phyloP scores from a whole-genome alignment of 371 early-diverging fungal species.

The Actinomortierella ambigua region DNA sequence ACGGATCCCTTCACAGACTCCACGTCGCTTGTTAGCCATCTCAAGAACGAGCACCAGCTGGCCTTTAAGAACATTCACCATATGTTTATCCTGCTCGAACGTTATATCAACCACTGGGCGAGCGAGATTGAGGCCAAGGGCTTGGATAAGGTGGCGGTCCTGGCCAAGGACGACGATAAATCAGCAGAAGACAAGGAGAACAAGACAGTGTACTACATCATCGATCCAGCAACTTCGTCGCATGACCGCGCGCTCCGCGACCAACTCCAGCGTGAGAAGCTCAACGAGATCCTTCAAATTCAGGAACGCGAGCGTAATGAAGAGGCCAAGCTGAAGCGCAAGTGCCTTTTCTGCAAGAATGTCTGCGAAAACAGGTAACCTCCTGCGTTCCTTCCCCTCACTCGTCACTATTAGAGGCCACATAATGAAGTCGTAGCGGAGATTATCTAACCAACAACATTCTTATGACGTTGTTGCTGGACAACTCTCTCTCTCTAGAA shows the following conservation, averaged over 20 bases:
- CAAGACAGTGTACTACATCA: slow-evolving; percentile 51
- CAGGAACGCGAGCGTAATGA: slow-evolving; percentile 83
- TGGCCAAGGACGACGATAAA: slow-evolving; percentile 26
- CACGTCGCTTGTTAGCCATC: slow-evolving; percentile 67
- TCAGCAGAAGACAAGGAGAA: slow-evolving; percentile 27
- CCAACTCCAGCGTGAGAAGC: slow-evolving; percentile 72
- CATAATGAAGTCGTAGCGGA: too few species aligned
- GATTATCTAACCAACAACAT: too few species aligned
- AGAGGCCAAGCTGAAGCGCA: slow-evolving; percentile 71
- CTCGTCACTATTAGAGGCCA: too few species aligned
- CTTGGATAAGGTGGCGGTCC: slow-evolving; percentile 38
- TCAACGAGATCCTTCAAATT: slow-evolving; percentile 76
- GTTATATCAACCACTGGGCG: slow-evolving; percentile 78
- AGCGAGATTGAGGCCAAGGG: slow-evolving; percentile 49
- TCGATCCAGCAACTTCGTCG: slow-evolving; percentile 64
- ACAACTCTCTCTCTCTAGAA: slow-evolving; percentile 30
- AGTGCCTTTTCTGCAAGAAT: slow-evolving; percentile 93
- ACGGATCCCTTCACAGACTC: slow-evolving; percentile 68
- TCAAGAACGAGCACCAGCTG: slow-evolving; percentile 69
- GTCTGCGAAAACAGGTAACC: slow-evolving; percentile 66
- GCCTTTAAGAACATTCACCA: slow-evolving; percentile 76
- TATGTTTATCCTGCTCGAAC: slow-evolving; percentile 80
- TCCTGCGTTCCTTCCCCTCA: neutral
- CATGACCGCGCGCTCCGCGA: slow-evolving; percentile 75
- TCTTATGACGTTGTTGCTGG: too few species aligned